Conservation (phyloP, 106 monocot species). For the Dioscorea dumetorum region DNA sequence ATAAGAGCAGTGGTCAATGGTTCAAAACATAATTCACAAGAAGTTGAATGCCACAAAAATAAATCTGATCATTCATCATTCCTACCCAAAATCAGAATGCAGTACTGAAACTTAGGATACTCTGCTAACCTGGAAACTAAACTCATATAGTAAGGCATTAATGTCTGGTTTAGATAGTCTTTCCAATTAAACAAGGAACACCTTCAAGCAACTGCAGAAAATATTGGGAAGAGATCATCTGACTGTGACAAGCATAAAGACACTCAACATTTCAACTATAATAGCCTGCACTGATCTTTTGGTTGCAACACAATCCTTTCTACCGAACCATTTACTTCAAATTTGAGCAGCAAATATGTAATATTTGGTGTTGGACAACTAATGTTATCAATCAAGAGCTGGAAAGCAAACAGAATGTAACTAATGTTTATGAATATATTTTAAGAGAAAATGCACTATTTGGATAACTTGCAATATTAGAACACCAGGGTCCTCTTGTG, state of each 20-base stretch:
- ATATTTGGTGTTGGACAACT: slow-evolving; percentile 73
- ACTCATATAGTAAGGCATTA: slow-evolving; percentile 75
- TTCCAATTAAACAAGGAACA: slow-evolving; percentile 88
- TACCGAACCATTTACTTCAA: slow-evolving; percentile 58
- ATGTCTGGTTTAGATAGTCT: slow-evolving; percentile 64
- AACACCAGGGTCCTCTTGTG: slow-evolving; percentile 81
- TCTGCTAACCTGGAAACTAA: slow-evolving; percentile 96
- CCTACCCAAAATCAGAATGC: not conserved
- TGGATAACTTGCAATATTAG: slow-evolving; percentile 78
- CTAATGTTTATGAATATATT: not conserved
- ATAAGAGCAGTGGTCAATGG: slow-evolving; percentile 54
- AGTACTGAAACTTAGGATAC: no score
- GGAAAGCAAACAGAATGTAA: slow-evolving; percentile 11
- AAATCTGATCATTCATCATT: not conserved
- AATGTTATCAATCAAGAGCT: slow-evolving; percentile 96
- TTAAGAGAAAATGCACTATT: slow-evolving; percentile 1
- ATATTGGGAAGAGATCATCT: not conserved
- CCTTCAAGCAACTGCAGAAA: slow-evolving; percentile 80
- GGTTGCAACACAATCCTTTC: slow-evolving; percentile 71
- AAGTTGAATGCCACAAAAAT: slow-evolving; percentile 39
- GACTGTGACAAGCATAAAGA: not conserved
- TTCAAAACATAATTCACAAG: slow-evolving; percentile 84
- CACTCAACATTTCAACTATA: not conserved
- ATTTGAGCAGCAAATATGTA: no score
- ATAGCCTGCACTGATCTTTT: slow-evolving; percentile 86